Evolutionary conservation across 2,329 filamentous ascomycete species (phyloP).

Genomic region (Fusarium austroafricanum): DNA sequence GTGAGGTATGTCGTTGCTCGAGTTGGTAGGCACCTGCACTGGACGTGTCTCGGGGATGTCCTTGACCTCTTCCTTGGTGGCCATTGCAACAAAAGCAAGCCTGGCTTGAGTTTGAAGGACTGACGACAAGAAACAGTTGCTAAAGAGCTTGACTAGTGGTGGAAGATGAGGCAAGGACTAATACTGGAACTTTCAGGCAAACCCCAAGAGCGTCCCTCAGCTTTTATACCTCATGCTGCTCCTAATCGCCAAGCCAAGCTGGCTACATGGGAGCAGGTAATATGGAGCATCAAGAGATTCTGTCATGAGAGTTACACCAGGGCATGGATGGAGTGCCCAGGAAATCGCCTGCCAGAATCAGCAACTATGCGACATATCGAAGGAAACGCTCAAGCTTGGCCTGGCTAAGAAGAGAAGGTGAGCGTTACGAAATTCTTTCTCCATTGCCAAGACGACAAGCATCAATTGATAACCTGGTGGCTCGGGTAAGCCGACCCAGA

Average conservation of each 20-base stretch:
- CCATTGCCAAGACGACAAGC: constrained; percentile 35
- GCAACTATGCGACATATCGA: constrained; percentile 27
- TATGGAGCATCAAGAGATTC: constrained; percentile 20
- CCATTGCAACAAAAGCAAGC: constrained; percentile 32
- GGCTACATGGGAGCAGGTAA: constrained; percentile 17
- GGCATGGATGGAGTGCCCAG: constrained; percentile 28
- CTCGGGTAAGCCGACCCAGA: constrained; percentile 32
- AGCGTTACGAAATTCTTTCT: constrained; percentile 34
- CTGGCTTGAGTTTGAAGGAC: constrained; percentile 10
- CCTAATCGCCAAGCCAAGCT: constrained; percentile 31
- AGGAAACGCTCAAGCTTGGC: constrained; percentile 31
- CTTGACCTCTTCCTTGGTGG: constrained; percentile 36
- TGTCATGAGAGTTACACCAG: constrained; percentile 12
- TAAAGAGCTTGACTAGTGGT: neutral
- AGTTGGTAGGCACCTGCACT: constrained; percentile 37
- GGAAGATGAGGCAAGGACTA: constrained; percentile 7
- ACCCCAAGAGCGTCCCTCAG: constrained; percentile 3
- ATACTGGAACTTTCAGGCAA: neutral
- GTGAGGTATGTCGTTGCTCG: constrained; percentile 22
- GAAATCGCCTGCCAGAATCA: constrained; percentile 24
- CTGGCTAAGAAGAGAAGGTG: constrained; percentile 36
- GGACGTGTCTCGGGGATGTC: constrained; percentile 24
- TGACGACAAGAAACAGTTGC: constrained; percentile 6
- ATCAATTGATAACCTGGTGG: constrained; percentile 28
- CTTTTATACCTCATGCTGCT: constrained; percentile 32